Base-by-base conservation (phyloP, 305 asterid genomes). In the Fraxinus greggii region DNA sequence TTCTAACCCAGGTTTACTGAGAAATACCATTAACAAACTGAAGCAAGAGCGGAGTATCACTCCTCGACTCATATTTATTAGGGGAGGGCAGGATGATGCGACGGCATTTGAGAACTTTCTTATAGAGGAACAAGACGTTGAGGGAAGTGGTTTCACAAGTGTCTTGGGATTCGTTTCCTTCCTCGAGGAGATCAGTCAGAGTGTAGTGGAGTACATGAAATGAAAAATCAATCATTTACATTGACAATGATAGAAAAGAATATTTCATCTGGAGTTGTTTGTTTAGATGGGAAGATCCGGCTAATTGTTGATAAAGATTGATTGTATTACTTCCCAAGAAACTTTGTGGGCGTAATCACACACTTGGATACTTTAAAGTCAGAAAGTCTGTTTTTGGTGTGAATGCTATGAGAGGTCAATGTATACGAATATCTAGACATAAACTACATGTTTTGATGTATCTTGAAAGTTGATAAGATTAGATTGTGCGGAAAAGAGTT, bases 101-200 rank as follows among this genome's bases (percentile, higher is more conserved):
- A 90, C 99, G 4, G 76, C 83, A 7, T 96, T 96, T 59, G 98
- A 94, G 89, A 96, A 93, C 84, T 92, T 91, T 83, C 98, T 96
- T 7, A 96, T 96, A 75, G 99, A 96, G 89, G 99, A 96, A 81
- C 98, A 94, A 78, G 98, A 96, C 79, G 98, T 90, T 0, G 97
- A 80, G 85, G 98, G 99, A 78, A 90, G 88, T 80, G 95, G 98
- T 82, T 93, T 91, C 90, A 88, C 92, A 3, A 96, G 97, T 67
- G 93, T 89, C 79, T 90, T 90, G 92, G 99, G 98, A 31, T 94
- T 94, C 13, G 94, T 96, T 56, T 93, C 97, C 56, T 96, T 96
- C 88, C 94, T 96, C 1, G 98, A 96, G 69, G 98, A 92, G 85
- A 86, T 96, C 83, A 92, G 83, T 78, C 97, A 82, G 1, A 92